Base-by-base conservation (phyloP, 345 rosid genomes). In the Aquilaria sinensis region DNA sequence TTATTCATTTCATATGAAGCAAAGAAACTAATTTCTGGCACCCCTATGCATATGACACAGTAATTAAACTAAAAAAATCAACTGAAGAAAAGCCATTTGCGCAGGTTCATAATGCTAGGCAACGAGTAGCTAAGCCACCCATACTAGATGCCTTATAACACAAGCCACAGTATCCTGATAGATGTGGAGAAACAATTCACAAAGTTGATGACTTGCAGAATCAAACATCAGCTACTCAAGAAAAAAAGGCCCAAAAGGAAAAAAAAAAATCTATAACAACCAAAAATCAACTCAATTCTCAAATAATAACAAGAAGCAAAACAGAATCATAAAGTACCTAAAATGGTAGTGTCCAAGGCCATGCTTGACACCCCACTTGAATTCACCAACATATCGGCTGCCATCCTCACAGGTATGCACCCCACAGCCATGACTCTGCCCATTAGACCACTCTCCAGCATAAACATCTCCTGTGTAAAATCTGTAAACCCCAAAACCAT, bases 371-470 rank as follows among this genome's bases (percentile, higher is more conserved):
- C 97, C 97, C 95, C 96, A 85, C 73, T 88, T 86, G 74, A 94
- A 94, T 64, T 94, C 92, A 3, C 99, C 99, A 60, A 90, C 95
- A 76, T 78, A 94, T 0, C 94, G 79, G 56, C 99, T 90, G 9
- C 90, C 99, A 58, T 94, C 99, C 66, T 94, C 97, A 51, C 97
- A 94, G 15, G 96, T 94, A 72, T 94, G 97, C 52, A 86, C 83
- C 43, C 99, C 99, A 70, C 88, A 88, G 2, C 99, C 99, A 60
- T 94, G 99, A 62, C 96, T 85, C 82, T 90, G 99, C 5, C 97
- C 99, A 65, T 78, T 90, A 43, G 95, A 90, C 99, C 99, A 94
- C 71, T 90, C 95, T 2, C 98, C 98, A 8, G 92, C 88, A 73
- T 87, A 93, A 69, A 90, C 87, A 71, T 93, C 97, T 11, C 99